These are phyloP conservation scores for Nyctanthes arbortristis DNA, from an alignment of 257 asterid species.

Conservation along the genomic window DNA sequence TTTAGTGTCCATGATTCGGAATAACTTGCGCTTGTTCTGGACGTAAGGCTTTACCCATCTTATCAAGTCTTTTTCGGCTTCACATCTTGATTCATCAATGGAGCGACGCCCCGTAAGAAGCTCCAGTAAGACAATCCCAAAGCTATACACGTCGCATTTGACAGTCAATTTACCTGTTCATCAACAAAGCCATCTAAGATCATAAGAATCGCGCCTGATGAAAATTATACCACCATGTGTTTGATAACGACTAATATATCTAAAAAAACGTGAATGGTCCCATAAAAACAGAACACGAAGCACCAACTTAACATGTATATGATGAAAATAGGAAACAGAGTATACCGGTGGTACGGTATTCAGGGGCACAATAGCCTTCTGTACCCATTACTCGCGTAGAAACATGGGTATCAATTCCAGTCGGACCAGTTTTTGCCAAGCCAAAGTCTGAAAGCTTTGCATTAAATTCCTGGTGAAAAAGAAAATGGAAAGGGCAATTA, in stretches of 20 bases:
- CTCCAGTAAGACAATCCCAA: slow-evolving; percentile 54
- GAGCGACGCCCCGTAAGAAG: slow-evolving; percentile 48
- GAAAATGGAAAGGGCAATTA: neutral
- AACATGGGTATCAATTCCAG: slow-evolving; percentile 46
- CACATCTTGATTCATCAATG: slow-evolving; percentile 42
- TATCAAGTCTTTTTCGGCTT: slow-evolving; percentile 41
- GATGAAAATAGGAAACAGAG: neutral
- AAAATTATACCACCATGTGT: too few relatives aligned
- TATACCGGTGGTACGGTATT: slow-evolving; percentile 40
- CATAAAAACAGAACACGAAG: too few relatives aligned
- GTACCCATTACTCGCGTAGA: slow-evolving; percentile 61
- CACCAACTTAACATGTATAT: neutral
- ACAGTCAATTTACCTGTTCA: slow-evolving; percentile 39
- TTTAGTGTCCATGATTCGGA: slow-evolving; percentile 53
- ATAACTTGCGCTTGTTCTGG: slow-evolving; percentile 37
- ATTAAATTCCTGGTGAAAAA: slow-evolving; percentile 35
- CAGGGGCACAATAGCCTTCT: slow-evolving; percentile 56
- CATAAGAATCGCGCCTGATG: neutral
- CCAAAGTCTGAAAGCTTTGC: slow-evolving; percentile 63
- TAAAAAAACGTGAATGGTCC: too few relatives aligned
- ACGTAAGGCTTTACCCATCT: slow-evolving; percentile 46
- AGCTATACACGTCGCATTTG: slow-evolving; percentile 53
- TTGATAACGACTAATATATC: too few relatives aligned
- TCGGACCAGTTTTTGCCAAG: slow-evolving; percentile 55
- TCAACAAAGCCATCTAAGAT: neutral